Conservation (phyloP, 371 early-diverging fungal species). For the Dichotomocladium elegans region DNA sequence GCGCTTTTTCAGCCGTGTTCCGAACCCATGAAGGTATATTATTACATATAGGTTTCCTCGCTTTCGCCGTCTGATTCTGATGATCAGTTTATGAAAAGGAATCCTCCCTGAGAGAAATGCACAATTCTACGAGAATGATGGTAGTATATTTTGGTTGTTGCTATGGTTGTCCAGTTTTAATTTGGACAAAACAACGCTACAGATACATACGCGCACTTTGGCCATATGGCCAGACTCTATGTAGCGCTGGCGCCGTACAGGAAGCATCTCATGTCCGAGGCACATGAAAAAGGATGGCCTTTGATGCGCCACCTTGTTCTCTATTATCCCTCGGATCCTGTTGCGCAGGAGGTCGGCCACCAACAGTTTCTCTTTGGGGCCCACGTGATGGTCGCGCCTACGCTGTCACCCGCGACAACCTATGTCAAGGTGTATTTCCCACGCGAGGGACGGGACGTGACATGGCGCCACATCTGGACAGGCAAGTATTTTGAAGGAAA, state of each 20-base stretch:
- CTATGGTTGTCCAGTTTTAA: neutral
- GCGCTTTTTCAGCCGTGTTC: slow-evolving; percentile 41
- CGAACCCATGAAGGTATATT: slow-evolving; percentile 44
- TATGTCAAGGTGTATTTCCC: slow-evolving; percentile 49
- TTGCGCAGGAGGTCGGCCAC: slow-evolving; percentile 24
- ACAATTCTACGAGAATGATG: slow-evolving; percentile 50
- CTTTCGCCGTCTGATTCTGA: no score
- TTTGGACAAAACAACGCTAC: neutral
- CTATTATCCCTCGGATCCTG: slow-evolving; percentile 44
- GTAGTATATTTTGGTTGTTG: slow-evolving; percentile 13
- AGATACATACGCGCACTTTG: slow-evolving; percentile 37
- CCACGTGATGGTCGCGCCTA: slow-evolving; percentile 36
- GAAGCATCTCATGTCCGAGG: slow-evolving; percentile 37
- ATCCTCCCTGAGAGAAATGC: slow-evolving; percentile 43
- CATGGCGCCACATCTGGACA: slow-evolving; percentile 47
- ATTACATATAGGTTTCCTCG: no score
- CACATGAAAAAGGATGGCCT: slow-evolving; percentile 49
- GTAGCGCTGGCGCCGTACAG: slow-evolving; percentile 29
- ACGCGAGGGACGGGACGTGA: slow-evolving; percentile 8
- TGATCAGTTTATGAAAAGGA: no score
- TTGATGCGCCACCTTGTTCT: slow-evolving; percentile 45
- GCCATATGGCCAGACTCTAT: slow-evolving; percentile 34
- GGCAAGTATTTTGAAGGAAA: slow-evolving; percentile 36
- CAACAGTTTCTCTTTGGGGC: slow-evolving; percentile 36
- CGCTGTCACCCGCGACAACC: slow-evolving; percentile 24